These are phyloP conservation scores for Irpex sp. DNA, from an alignment of 1,284 basidiomycete genomes.

Conservation along the genomic window DNA sequence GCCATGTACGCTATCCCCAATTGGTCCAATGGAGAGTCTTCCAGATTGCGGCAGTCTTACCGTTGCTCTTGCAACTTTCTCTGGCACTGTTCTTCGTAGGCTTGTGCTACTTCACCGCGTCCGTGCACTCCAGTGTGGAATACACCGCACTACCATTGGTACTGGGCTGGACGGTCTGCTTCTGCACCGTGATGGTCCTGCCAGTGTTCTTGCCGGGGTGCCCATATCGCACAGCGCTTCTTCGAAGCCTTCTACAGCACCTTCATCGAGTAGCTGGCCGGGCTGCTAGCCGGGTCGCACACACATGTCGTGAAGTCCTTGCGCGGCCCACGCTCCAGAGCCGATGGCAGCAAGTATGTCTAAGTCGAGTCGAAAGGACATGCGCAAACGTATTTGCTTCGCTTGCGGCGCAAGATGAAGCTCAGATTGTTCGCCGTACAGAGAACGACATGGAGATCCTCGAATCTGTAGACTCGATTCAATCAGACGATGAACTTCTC, in stretches of 20 bases:
- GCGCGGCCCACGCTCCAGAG: not conserved
- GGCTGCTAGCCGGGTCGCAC: not conserved
- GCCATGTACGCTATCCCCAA: constrained; percentile 1
- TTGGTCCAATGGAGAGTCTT: constrained; percentile 8
- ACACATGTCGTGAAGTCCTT: not conserved
- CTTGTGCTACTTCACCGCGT: constrained; percentile 6
- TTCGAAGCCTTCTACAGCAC: not conserved
- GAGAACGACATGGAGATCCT: not conserved
- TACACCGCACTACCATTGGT: not conserved
- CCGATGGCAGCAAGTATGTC: not conserved
- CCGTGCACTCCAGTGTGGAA: not conserved
- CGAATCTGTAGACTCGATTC: not conserved
- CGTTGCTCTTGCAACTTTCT: constrained; percentile 4
- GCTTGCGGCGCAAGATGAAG: not conserved
- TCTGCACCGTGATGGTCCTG: not conserved
- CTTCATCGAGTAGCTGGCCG: not conserved
- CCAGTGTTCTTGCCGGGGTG: constrained; percentile 1
- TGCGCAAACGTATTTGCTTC: not conserved
- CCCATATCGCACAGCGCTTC: constrained; percentile 2
- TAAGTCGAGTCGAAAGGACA: not conserved
- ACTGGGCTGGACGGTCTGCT: not conserved
- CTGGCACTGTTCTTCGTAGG: constrained; percentile 10
- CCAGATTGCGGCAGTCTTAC: constrained; percentile 6
- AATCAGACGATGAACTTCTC: not conserved
- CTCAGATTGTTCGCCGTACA: too few species aligned